Conservation (phyloP, 805 yeast species). For the Wickerhamomyces ciferrii region DNA sequence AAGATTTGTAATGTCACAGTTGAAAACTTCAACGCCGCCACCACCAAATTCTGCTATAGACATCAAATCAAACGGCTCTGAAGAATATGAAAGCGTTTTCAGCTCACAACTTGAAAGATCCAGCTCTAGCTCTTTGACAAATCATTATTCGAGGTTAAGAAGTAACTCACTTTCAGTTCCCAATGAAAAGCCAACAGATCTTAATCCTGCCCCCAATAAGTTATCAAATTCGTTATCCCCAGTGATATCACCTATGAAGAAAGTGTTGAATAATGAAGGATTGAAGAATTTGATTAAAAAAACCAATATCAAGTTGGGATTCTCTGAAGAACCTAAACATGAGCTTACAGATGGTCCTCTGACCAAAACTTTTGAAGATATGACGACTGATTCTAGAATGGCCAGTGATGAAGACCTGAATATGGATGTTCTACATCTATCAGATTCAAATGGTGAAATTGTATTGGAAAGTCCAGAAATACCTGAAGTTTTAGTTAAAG, state of each 20-base stretch:
- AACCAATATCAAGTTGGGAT: constrained; percentile 8
- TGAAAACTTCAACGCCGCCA: not conserved
- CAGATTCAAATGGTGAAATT: constrained; percentile 6
- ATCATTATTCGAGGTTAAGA: constrained; percentile 14
- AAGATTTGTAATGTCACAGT: not conserved
- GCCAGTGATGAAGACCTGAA: constrained; percentile 1
- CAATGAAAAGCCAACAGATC: not conserved
- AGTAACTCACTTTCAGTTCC: constrained; percentile 3
- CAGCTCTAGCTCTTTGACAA: constrained; percentile 8
- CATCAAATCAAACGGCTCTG: not conserved
- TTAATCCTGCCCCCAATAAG: not conserved
- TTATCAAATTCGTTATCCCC: constrained; percentile 5
- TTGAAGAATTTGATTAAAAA: constrained; percentile 10
- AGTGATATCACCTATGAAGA: constrained; percentile 6
- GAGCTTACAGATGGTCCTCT: constrained; percentile 17
- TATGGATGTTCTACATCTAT: constrained; percentile 1
- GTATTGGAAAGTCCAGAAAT: constrained; percentile 30
- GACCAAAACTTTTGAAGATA: constrained; percentile 14
- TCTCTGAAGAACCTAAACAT: constrained; percentile 2
- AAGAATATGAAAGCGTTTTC: not conserved
- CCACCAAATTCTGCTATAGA: not conserved
- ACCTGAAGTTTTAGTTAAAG: constrained; percentile 44
- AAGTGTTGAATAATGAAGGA: constrained; percentile 4
- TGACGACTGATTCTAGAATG: constrained; percentile 4
- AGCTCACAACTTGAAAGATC: constrained; percentile 1